These are phyloP conservation scores for Thelonectria discophora DNA, from an alignment of 2,329 filamentous ascomycete species.

Conservation along the genomic window DNA sequence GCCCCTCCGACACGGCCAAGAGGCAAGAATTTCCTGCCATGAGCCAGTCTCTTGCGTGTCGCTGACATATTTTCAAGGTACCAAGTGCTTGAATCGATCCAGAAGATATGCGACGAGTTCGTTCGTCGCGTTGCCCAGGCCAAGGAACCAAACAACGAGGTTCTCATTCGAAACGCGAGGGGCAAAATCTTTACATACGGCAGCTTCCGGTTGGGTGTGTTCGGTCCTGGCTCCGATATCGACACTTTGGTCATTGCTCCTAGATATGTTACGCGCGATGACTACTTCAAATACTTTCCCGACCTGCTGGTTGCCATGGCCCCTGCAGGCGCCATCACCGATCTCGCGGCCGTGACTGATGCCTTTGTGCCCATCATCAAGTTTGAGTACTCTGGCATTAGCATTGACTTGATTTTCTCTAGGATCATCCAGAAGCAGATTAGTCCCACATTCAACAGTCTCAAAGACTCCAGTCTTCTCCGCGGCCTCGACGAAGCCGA, in stretches of 20 bases:
- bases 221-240: constrained; percentile 95
- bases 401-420: constrained; percentile 93
- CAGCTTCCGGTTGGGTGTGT: constrained; percentile 93
- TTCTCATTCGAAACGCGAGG: constrained; percentile 82
- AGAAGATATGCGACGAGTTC: constrained; percentile 84
- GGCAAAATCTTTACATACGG: constrained; percentile 97
- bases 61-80: constrained; percentile 58
- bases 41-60: background rate
- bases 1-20: constrained; percentile 80
- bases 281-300: constrained; percentile 95
- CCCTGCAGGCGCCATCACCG: constrained; percentile 80
- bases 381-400: constrained; percentile 88
- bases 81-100: constrained; percentile 78
- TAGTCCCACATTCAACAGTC: constrained; percentile 70
- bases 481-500: constrained; percentile 88
- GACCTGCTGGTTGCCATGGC: constrained; percentile 79
- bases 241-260: constrained; percentile 94
- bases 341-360: constrained; percentile 85
- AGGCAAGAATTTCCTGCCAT: constrained; percentile 61
- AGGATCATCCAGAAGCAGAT: constrained; percentile 77
- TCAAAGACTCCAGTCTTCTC: constrained; percentile 85
- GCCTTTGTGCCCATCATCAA: constrained; percentile 98
- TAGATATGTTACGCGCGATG: constrained; percentile 85
- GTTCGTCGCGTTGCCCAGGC: constrained; percentile 80
- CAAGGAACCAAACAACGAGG: constrained; percentile 76